phyloP scores from a whole-genome alignment of 805 yeast genomes.

The Metschnikowia henanensis region DNA sequence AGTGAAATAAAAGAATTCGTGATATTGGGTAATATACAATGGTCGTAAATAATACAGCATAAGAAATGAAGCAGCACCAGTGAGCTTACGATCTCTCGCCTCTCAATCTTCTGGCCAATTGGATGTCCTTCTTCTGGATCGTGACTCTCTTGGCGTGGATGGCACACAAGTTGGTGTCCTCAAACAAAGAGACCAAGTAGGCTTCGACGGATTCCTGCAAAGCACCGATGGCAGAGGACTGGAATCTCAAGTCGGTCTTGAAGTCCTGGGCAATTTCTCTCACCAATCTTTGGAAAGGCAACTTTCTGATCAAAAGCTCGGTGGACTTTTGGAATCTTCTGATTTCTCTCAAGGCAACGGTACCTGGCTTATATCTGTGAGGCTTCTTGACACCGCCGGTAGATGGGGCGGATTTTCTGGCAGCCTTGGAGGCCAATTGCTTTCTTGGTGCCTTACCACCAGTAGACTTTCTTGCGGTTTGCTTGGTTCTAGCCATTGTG shows the following conservation, averaged over 20 bases:
- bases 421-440: constrained; percentile 49
- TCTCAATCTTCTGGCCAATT: constrained; percentile 50
- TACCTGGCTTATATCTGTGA: constrained; percentile 52
- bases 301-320: constrained; percentile 47
- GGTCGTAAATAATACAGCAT: constrained; percentile 20
- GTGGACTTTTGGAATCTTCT: constrained; percentile 50
- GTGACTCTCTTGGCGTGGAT: constrained; percentile 51
- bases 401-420: constrained; percentile 48
- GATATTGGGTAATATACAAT: constrained; percentile 21
- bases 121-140: constrained; percentile 49
- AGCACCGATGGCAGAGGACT: constrained; percentile 48
- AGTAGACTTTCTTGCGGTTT: constrained; percentile 49
- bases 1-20: not conserved
- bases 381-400: constrained; percentile 50
- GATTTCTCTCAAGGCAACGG: constrained; percentile 50
- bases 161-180: constrained; percentile 50
- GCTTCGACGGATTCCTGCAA: constrained; percentile 50
- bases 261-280: constrained; percentile 49
- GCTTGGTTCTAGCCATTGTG: constrained; percentile 47
- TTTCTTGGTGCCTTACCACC: constrained; percentile 52
- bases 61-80: constrained; percentile 20
- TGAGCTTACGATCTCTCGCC: constrained; percentile 43
- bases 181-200: constrained; percentile 46
- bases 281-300: constrained; percentile 49
- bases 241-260: constrained; percentile 48